Conservation (phyloP, 371 early-diverging fungal species). For the Batkoa obscura region DNA sequence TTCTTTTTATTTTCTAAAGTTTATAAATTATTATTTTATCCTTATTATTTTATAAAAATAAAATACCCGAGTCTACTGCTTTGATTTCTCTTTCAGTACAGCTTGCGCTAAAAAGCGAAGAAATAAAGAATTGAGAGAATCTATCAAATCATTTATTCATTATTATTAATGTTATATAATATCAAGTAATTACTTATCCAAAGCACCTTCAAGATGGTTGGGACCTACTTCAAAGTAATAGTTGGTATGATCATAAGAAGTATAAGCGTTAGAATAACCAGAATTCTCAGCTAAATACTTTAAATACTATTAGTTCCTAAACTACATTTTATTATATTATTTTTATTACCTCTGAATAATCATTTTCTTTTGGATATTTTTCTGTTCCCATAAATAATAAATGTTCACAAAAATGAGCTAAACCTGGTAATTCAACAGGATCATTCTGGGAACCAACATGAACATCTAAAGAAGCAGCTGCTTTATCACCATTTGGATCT, state of each 20-base stretch:
- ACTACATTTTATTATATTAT: slow-evolving; percentile 10
- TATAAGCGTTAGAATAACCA: slow-evolving; percentile 93
- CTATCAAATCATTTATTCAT: slow-evolving; percentile 6
- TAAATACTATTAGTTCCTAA: background rate
- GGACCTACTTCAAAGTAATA: slow-evolving; percentile 89
- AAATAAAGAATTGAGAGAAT: slow-evolving; percentile 85
- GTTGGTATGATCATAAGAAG: slow-evolving; percentile 67
- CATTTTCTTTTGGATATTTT: slow-evolving; percentile 83
- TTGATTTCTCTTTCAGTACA: slow-evolving; percentile 81
- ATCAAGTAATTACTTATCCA: slow-evolving; percentile 41
- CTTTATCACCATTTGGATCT: slow-evolving; percentile 66
- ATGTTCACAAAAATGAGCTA: slow-evolving; percentile 98
- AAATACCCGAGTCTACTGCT: slow-evolving; percentile 74
- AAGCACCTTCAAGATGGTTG: slow-evolving; percentile 65
- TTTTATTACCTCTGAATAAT: slow-evolving; percentile 38
- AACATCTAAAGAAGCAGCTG: slow-evolving; percentile 80
- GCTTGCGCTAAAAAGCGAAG: slow-evolving; percentile 65
- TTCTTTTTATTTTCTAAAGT: slow-evolving; percentile 75
- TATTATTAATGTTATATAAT: too few relatives aligned
- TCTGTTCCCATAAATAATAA: slow-evolving; percentile 63
- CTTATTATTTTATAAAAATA: background rate
- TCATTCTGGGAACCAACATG: slow-evolving; percentile 78
- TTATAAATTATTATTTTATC: background rate
- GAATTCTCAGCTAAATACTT: slow-evolving; percentile 72
- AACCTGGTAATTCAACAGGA: slow-evolving; percentile 63